Conservation (phyloP, 2,329 filamentous ascomycete genomes). For the Colletotrichum sp. region DNA sequence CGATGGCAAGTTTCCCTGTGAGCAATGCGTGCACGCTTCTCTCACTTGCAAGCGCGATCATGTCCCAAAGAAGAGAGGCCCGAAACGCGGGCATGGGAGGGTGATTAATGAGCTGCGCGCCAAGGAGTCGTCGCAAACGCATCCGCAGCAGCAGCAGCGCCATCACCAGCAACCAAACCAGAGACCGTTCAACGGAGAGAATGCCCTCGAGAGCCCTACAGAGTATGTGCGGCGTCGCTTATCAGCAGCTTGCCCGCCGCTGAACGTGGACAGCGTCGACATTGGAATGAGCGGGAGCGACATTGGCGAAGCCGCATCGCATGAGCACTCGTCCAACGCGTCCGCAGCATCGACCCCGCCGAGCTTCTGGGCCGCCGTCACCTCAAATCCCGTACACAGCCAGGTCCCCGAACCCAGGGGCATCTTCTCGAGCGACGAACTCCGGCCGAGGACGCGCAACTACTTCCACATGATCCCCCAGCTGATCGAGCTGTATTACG, state of each 20-base stretch:
- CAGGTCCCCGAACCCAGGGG: conserved; percentile 38
- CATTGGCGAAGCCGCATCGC: conserved; percentile 12
- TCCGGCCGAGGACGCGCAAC: conserved; percentile 40
- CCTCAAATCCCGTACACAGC: conserved; percentile 29
- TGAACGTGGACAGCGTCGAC: conserved; percentile 23
- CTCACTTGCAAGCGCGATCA: conserved; percentile 69
- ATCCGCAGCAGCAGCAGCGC: conserved; percentile 46
- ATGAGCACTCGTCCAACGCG: conserved; percentile 16
- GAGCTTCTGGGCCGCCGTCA: conserved; percentile 33
- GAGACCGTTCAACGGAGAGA: conserved; percentile 16
- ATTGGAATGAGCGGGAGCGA: conserved; percentile 20
- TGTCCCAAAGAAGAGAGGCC: conserved; percentile 68
- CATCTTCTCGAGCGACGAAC: conserved; percentile 48
- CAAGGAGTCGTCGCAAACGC: conserved; percentile 38
- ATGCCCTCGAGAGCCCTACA: conserved; percentile 35
- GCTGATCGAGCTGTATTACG: conserved; percentile 67
- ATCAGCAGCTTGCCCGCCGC: conserved; percentile 22
- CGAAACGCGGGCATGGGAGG: conserved; percentile 66
- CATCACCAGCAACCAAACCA: not conserved
- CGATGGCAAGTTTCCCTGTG: conserved; percentile 57
- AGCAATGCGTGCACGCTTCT: conserved; percentile 63
- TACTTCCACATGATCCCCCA: conserved; percentile 55
- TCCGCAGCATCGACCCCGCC: conserved; percentile 29
- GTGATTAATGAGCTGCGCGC: conserved; percentile 67
- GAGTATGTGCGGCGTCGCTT: conserved; percentile 29